phyloP scores from a whole-genome alignment of 495 filamentous ascomycete species.

The Podospora tetraspora region DNA sequence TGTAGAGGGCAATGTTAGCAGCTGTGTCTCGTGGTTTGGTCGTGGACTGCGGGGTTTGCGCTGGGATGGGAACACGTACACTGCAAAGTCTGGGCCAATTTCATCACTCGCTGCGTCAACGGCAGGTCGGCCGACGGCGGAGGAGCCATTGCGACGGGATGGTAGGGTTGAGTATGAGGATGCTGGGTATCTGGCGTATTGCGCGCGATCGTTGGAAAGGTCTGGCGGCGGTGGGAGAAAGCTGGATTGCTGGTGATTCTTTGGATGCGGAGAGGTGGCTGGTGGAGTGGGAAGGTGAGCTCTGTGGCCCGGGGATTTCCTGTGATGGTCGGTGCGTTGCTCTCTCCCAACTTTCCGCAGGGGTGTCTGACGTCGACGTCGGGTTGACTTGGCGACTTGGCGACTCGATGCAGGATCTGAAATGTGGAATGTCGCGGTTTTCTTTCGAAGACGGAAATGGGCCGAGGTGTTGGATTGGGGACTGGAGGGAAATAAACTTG shows the following conservation, averaged over 20 bases:
- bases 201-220: not conserved
- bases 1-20: slow-evolving; percentile 25
- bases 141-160: slow-evolving; percentile 59
- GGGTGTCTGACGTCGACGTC: slow-evolving; percentile 21
- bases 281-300: slow-evolving; percentile 24
- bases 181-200: not conserved
- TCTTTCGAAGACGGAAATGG: not conserved
- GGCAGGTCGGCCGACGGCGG: slow-evolving; percentile 67
- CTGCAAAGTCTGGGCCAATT: slow-evolving; percentile 81
- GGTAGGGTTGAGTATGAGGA: not conserved
- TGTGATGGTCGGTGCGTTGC: slow-evolving; percentile 31
- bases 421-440: not conserved
- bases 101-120: slow-evolving; percentile 65
- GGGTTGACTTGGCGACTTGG: not conserved
- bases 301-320: slow-evolving; percentile 17
- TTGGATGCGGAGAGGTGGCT: slow-evolving; percentile 16
- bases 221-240: slow-evolving; percentile 7
- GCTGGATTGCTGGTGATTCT: slow-evolving; percentile 5
- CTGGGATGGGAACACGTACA: slow-evolving; percentile 50
- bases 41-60: slow-evolving; percentile 4
- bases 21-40: not conserved
- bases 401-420: not conserved
- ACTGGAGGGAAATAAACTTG: not conserved
- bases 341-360: not conserved
- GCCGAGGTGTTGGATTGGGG: too few species aligned